Evolutionary conservation across 768 basidiomycete species (phyloP).

Genomic region (Psilocybe cyanescens): DNA sequence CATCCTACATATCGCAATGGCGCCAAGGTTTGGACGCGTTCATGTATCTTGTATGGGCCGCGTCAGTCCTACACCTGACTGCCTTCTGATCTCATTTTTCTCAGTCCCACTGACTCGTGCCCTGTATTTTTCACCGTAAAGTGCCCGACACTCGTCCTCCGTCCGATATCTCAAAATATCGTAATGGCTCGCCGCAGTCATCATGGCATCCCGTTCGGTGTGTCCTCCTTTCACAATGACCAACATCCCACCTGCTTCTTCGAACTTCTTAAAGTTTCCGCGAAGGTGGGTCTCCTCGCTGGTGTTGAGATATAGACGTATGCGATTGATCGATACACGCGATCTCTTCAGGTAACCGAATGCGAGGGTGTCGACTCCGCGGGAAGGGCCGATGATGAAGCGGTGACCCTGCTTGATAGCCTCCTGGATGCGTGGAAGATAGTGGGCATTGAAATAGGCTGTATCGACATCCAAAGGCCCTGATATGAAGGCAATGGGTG

Average conservation of each 20-base stretch:
- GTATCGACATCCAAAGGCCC: slow-evolving; percentile 15
- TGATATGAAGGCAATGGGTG: slow-evolving; percentile 15
- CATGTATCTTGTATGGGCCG: not conserved
- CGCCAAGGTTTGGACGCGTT: not conserved
- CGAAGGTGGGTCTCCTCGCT: slow-evolving; percentile 15
- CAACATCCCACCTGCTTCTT: slow-evolving; percentile 19
- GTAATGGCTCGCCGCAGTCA: slow-evolving; percentile 31
- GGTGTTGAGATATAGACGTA: slow-evolving; percentile 24
- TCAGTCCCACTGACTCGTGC: slow-evolving; percentile 29
- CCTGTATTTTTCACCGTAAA: slow-evolving; percentile 25
- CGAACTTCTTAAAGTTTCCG: slow-evolving; percentile 15
- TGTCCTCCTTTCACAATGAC: slow-evolving; percentile 25
- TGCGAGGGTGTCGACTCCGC: slow-evolving; percentile 25
- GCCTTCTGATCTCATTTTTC: slow-evolving; percentile 31
- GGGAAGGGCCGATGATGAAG: slow-evolving; percentile 26
- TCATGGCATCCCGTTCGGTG: slow-evolving; percentile 29
- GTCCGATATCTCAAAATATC: slow-evolving; percentile 33
- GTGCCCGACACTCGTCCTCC: slow-evolving; percentile 23
- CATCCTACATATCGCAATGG: too few relatives aligned
- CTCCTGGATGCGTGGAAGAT: slow-evolving; percentile 13
- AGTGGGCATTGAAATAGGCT: slow-evolving; percentile 23
- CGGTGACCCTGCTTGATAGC: slow-evolving; percentile 24
- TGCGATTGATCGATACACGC: slow-evolving; percentile 15
- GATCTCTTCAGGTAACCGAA: slow-evolving; percentile 19
- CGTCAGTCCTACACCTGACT: slow-evolving; percentile 21